A percentile compares a stretch with the other conserved stretches of the same genome.
phyloP scores from a whole-genome alignment of 2,329 filamentous ascomycete species.

The Celoporthe dispersa region DNA sequence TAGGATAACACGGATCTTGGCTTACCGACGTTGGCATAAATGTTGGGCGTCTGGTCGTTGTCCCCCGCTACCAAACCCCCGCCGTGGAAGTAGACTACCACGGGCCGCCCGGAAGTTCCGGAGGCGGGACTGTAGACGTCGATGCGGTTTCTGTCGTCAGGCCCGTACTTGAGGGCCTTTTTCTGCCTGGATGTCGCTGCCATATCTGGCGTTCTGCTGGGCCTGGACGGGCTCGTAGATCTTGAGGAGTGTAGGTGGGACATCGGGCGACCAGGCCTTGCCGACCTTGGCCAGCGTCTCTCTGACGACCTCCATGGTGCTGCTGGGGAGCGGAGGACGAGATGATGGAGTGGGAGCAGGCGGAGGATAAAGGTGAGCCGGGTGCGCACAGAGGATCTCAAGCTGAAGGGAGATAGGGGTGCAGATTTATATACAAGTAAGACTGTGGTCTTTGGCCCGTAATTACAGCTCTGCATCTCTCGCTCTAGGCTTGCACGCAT shows the following conservation, averaged over 20 bases:
- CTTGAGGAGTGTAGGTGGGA: constrained; percentile 15
- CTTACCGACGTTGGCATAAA: constrained; percentile 30
- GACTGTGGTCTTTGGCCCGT: not conserved
- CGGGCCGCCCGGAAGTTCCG: constrained; percentile 18
- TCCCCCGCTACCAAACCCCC: constrained; percentile 32
- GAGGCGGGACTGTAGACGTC: constrained; percentile 28
- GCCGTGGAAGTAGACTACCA: constrained; percentile 33
- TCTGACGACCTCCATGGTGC: constrained; percentile 24
- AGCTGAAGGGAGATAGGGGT: not conserved
- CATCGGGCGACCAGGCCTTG: constrained; percentile 21
- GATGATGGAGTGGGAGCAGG: not conserved
- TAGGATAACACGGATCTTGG: not conserved
- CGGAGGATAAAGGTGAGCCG: not conserved
- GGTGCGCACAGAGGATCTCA: not conserved
- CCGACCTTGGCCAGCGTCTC: constrained; percentile 24
- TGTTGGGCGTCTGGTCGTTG: constrained; percentile 28
- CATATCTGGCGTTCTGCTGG: constrained; percentile 14
- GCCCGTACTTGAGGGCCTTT: constrained; percentile 31
- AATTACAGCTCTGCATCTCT: not conserved
- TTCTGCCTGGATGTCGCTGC: constrained; percentile 20
- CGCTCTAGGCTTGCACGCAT: not conserved
- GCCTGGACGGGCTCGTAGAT: constrained; percentile 27
- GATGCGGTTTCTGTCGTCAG: constrained; percentile 26
- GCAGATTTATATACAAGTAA: not conserved
- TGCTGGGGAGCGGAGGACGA: not conserved